Conservation (phyloP, 2,329 filamentous ascomycete species). For the Leptodontidium sp. region DNA sequence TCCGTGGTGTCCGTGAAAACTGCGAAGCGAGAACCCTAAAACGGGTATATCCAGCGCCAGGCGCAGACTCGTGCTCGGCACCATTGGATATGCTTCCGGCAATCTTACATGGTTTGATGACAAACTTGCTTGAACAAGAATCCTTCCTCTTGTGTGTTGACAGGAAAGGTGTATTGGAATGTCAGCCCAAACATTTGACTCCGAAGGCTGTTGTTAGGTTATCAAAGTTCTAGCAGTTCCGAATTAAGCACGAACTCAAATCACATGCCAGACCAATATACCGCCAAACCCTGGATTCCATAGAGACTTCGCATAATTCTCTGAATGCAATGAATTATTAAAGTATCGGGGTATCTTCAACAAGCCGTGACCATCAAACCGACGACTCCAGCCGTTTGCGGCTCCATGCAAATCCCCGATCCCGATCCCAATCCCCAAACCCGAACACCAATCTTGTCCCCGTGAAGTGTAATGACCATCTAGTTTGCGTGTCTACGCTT, state of each 20-base stretch:
- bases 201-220: background rate
- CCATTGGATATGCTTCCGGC: background rate
- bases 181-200: background rate
- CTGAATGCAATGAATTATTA: slow-evolving; percentile 35
- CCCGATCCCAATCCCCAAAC: slow-evolving; percentile 10
- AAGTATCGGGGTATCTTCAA: slow-evolving; percentile 41
- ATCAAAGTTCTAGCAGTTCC: background rate
- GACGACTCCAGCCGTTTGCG: slow-evolving; percentile 21
- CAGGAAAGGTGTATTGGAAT: too few species aligned
- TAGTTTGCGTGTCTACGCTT: slow-evolving; percentile 25
- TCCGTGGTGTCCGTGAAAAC: background rate
- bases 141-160: too few species aligned
- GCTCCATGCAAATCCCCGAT: slow-evolving; percentile 19
- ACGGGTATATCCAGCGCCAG: background rate
- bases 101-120: too few species aligned
- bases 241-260: background rate
- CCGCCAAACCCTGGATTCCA: background rate
- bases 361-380: slow-evolving; percentile 29
- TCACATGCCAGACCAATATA: background rate
- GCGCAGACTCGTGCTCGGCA: background rate
- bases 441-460: slow-evolving; percentile 17
- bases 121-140: too few species aligned
- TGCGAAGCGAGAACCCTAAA: slow-evolving; percentile 4
- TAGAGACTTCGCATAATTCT: background rate
- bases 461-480: slow-evolving; percentile 14